Base-by-base conservation (phyloP, 2,329 filamentous ascomycete genomes). In the Penicillium occitanis region DNA sequence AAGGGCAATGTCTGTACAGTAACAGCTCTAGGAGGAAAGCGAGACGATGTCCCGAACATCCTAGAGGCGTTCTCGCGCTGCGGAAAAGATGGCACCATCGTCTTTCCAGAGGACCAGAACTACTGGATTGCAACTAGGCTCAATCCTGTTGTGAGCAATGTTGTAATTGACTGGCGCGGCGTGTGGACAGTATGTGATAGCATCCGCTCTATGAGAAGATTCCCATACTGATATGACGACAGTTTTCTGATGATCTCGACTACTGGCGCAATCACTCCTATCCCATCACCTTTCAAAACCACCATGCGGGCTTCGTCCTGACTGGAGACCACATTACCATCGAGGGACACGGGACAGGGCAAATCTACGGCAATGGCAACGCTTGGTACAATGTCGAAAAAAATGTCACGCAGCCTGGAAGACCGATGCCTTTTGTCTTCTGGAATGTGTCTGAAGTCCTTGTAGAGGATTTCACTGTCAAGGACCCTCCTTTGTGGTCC, bases 341-440 rank as follows among this genome's bases (percentile, higher is more conserved):
- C 68, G 75, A 85, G 69, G 84, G 85, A 11, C 77, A 83, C 65
- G 78, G 78, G 0, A 85, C 81, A 0, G 84, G 84, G n/a, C 82
- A 83, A 2, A 85, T 87, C 59, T 72, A 85, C 64, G 84, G 84
- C 5, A 85, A 85, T 67, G 84, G 85, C 2, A 81, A 87, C 67
- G 71, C 77, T 1, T 87, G 85, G 85, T 87, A 87, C 68, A 80
- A 75, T 19, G 81, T 75, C 8, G 84, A 86, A 71, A 69, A 77
- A 30, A 80, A 76, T 14, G 68, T 73, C 5, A 86, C 83, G 0
- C 79, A 79, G 63, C 79, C 80, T 1, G 84, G 84, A 3, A 74
- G 85, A 10, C 85, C 84, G 0, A 87, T 87, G 84, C 84, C 84
- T 0, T 86, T 87, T 66, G 83, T 86, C 3, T 81, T 85, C 62